A percentile compares a stretch with the other conserved stretches of the same genome.
phyloP scores from a whole-genome alignment of 495 filamentous ascomycete genomes.

The Tricharina praecox region DNA sequence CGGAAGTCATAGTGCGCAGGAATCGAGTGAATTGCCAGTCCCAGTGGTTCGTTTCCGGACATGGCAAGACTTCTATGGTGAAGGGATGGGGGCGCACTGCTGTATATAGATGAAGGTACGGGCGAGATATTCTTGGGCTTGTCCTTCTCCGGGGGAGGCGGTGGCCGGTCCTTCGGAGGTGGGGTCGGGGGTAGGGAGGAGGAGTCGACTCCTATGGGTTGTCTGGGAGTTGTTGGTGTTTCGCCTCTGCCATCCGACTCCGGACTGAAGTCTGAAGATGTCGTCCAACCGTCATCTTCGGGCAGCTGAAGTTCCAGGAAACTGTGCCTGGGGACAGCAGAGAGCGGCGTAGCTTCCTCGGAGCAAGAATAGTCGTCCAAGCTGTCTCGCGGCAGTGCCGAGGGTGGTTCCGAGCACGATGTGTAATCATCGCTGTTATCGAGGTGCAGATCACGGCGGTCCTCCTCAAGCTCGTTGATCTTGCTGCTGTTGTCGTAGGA shows the following conservation, averaged over 20 bases:
- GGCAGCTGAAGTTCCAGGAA: too few relatives aligned
- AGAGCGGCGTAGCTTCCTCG: too few relatives aligned
- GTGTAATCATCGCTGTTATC: too few relatives aligned
- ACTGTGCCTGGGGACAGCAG: too few relatives aligned
- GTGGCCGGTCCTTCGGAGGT: constrained; percentile 25
- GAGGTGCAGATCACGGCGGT: too few relatives aligned
- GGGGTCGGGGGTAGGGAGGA: constrained; percentile 25
- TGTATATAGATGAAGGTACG: too few relatives aligned
- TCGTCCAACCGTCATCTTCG: constrained; percentile 5
- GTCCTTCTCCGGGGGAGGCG: constrained; percentile 14
- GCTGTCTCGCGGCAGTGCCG: constrained; percentile 6
- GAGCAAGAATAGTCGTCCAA: neutral
- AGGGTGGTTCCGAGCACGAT: constrained; percentile 22
- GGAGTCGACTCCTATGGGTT: constrained; percentile 15
- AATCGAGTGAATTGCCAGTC: constrained; percentile 22
- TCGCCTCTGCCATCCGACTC: constrained; percentile 8
- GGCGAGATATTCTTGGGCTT: constrained; percentile 21
- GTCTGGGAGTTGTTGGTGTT: constrained; percentile 25
- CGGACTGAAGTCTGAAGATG: neutral
- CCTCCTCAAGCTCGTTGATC: too few relatives aligned
- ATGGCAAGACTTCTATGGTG: too few relatives aligned
- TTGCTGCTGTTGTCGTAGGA: too few relatives aligned
- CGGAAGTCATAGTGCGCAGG: constrained; percentile 11
- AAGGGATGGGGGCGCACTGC: too few relatives aligned
- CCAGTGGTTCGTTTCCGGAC: constrained; percentile 25